These are phyloP conservation scores for Pyrenopolyporus hunteri DNA, from an alignment of 495 filamentous ascomycete species.

Conservation along the genomic window DNA sequence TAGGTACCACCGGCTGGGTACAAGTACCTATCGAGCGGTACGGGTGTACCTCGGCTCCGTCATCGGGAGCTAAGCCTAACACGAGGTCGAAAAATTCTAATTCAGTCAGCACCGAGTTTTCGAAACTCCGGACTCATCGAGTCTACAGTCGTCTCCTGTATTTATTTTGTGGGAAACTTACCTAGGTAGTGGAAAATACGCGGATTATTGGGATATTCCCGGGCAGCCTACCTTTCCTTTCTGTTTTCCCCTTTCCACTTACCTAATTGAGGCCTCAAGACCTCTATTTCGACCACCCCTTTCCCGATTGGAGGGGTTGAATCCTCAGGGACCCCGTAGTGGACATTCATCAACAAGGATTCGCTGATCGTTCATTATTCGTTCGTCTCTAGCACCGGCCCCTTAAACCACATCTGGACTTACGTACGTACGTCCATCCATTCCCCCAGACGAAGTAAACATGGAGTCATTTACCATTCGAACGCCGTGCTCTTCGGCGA, in stretches of 20 bases:
- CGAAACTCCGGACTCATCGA: constrained; percentile 7
- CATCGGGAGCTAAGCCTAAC: constrained; percentile 30
- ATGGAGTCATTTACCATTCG: constrained; percentile 64
- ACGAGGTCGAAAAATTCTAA: constrained; percentile 33
- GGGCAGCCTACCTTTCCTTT: not conserved
- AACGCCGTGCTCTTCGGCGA: constrained; percentile 89
- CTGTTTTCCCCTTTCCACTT: not conserved
- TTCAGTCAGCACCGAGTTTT: constrained; percentile 10
- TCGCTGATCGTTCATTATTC: not conserved
- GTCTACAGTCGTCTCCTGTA: too few relatives aligned
- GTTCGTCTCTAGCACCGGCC: not conserved
- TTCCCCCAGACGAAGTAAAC: not conserved
- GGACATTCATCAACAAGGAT: not conserved
- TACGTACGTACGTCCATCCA: not conserved
- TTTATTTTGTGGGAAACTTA: not conserved
- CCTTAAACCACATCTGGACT: too few relatives aligned
- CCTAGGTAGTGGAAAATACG: too few relatives aligned
- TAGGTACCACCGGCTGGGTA: not conserved
- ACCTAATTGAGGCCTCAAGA: not conserved
- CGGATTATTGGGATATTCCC: not conserved
- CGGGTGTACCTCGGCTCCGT: too few relatives aligned
- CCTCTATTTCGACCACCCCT: not conserved
- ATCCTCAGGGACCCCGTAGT: not conserved
- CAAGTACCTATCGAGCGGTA: not conserved
- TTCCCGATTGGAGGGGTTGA: not conserved